Percentiles rank a stretch among this genome's conserved stretches.
These are phyloP conservation scores for Botrytis squamosa DNA, from an alignment of 2,329 filamentous ascomycete species.

Conservation along the genomic window DNA sequence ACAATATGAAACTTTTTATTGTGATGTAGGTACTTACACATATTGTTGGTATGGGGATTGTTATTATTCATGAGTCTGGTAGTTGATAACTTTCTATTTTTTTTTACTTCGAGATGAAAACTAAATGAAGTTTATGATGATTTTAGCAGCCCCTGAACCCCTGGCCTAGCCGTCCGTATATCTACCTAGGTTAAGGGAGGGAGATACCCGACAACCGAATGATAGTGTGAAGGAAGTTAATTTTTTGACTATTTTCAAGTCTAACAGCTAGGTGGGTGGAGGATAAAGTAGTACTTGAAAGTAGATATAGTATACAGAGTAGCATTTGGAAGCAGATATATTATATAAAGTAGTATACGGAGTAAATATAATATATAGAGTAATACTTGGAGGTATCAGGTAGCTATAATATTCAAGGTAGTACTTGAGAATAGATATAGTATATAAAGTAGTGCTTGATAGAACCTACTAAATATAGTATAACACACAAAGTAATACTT, in stretches of 20 bases:
- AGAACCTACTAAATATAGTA: no score
- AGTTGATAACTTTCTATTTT: not conserved
- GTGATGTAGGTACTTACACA: slow-evolving; percentile 7
- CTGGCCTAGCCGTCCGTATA: not conserved
- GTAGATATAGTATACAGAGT: not conserved
- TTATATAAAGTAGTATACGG: not conserved
- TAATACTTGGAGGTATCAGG: no score
- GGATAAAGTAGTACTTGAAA: not conserved
- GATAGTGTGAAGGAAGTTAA: not conserved
- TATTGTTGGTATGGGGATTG: not conserved
- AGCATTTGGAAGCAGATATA: no score
- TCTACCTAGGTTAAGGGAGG: not conserved
- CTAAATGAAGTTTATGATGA: not conserved
- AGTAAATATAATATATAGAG: no score
- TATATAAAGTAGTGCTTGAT: no score
- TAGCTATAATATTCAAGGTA: no score
- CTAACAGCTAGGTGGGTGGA: not conserved
- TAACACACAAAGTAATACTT: no score
- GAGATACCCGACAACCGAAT: slow-evolving; percentile 4
- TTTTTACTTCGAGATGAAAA: not conserved
- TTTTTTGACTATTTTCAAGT: not conserved
- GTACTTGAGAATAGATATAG: no score
- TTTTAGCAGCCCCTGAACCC: not conserved
- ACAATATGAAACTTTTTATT: not conserved
- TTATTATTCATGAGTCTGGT: not conserved